A percentile compares a stretch with the other conserved stretches of the same genome.
Conservation (phyloP, 768 basidiomycete genomes). For the Serendipita vermifera region DNA sequence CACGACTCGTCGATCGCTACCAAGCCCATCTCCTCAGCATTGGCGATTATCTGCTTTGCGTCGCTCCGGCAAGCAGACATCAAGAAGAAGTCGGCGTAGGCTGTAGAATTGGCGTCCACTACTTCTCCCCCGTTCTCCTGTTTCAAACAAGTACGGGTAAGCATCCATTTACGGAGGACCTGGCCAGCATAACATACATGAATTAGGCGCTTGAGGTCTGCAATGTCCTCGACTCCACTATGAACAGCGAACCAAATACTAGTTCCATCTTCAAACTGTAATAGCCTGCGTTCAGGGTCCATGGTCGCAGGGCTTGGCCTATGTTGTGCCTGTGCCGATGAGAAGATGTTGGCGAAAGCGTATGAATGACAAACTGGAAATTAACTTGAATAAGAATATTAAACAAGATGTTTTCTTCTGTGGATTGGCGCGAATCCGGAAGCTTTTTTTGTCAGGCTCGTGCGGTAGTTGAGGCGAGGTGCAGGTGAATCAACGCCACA, state of each 20-base stretch:
- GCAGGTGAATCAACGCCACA: too few relatives aligned
- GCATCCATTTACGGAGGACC: not conserved
- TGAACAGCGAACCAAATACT: constrained; percentile 4
- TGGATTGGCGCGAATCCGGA: too few relatives aligned
- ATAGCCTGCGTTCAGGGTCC: too few relatives aligned
- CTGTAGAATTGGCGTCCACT: not conserved
- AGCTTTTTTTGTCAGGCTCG: too few relatives aligned
- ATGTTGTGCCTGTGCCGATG: too few relatives aligned
- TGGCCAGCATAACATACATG: not conserved
- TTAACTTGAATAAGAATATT: too few relatives aligned
- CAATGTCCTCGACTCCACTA: not conserved
- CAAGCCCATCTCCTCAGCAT: not conserved
- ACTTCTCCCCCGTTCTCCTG: not conserved
- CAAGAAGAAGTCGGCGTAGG: not conserved
- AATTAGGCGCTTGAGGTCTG: not conserved
- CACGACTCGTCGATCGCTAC: not conserved
- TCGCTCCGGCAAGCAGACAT: not conserved
- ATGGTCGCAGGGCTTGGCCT: too few relatives aligned
- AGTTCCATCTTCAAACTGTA: constrained; percentile 1
- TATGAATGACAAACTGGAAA: too few relatives aligned
- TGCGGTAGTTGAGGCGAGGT: too few relatives aligned
- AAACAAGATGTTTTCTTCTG: too few relatives aligned
- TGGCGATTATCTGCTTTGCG: not conserved
- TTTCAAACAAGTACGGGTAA: not conserved
- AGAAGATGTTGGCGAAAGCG: too few relatives aligned